Base-by-base conservation (phyloP, 164 flowering plant species). In the Malania oleifera region DNA sequence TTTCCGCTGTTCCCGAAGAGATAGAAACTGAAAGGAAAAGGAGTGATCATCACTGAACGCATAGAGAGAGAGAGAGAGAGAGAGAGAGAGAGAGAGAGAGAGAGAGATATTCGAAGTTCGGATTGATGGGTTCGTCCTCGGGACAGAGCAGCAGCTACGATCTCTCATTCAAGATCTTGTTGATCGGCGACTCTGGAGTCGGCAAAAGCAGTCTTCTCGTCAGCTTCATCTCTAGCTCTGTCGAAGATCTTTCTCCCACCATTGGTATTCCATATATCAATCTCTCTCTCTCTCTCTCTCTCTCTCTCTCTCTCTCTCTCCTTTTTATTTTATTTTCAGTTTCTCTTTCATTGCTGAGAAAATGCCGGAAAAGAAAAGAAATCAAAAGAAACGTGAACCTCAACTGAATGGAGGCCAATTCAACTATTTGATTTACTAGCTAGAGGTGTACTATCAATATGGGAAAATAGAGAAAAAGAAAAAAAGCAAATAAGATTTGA, bases 101-200 rank as follows among this genome's bases (percentile, higher is more conserved):
- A 43, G n/a, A n/a, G n/a, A n/a, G n/a, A n/a, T n/a, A n/a, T n/a
- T 25, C 20, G 49, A 7, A n/a, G 5, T 20, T 8, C 20, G 28
- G 31, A 17, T 7, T 44, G 47, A 80, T 83, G 88, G 81, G 80
- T 55, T 75, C 83, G 7, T 68, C 79, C 19, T 60, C 80, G 9
- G 78, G 69, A 18, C 71, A 71, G 57, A 49, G 71, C 40, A 63
- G 57, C 29, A 62, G 64, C 57, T 77, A 69, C 43, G 86, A 85
- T 81, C 75, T 69, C 54, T 81, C 84, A 0, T 82, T 82, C 68
- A 85, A 85, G 82, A 73, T 85, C 75, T 63, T 82, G 76, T 37
- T 85, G 67, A 70, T 82, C 58, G 91, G 91, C 4, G 91, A 82
- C 49, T 74, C 84, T 0, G 87, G 82, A 7, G 91, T 85, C 31